Evolutionary conservation across 2,329 filamentous ascomycete species (phyloP), one percentile per base, ranked within the genome.

Genomic region (Cladobotryum protrusum): DNA sequence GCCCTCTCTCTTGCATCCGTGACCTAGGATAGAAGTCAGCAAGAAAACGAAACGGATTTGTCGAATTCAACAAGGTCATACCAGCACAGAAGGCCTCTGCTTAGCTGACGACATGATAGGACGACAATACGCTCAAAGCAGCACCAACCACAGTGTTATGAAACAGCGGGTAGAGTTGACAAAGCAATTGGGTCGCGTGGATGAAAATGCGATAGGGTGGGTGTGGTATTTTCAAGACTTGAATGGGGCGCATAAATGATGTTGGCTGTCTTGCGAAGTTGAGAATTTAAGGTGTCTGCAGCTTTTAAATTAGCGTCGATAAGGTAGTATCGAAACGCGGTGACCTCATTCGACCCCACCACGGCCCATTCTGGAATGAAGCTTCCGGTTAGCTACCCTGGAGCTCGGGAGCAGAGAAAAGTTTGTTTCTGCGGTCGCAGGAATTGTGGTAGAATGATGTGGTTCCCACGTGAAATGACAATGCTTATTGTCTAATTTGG

Each of bases 1-100:
- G 61, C 57, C 32, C 70, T 60, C 47, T 72, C 65, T 50, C 70
- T 59, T 48, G 70, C 62, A 55, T 72, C 70, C 45, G 63, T 69
- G 47, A 73, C 67, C 66, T 67, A 49, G 5, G 43, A 37, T 36
- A 44, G 42, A n/a, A 48, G 49, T 57, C 44, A 59, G 52, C 35
- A 35, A 50, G 14, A 34, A 43, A 32, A 45, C 51, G 53, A 8
- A 5, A 17, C 5, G 4, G 17, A 37, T 14, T 29, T 58, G 34
- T 48, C 36, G 45, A 29, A 33, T n/a, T 32, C 19, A 14, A 43
- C 17, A 18, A 12, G 14, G 50, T 52, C 71, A 48, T 72, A 83
- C 81, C 65, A 84, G 69, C 53, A 83, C 79, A 47, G 81, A 82
- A n/a, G 78, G 78, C 14, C 77, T 74, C 61, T 79, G 73, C 63